A percentile compares a stretch with the other conserved stretches of the same genome.
Conservation (phyloP, 129 eudicot genomes). For the Rutidosis leptorrhynchoides region DNA sequence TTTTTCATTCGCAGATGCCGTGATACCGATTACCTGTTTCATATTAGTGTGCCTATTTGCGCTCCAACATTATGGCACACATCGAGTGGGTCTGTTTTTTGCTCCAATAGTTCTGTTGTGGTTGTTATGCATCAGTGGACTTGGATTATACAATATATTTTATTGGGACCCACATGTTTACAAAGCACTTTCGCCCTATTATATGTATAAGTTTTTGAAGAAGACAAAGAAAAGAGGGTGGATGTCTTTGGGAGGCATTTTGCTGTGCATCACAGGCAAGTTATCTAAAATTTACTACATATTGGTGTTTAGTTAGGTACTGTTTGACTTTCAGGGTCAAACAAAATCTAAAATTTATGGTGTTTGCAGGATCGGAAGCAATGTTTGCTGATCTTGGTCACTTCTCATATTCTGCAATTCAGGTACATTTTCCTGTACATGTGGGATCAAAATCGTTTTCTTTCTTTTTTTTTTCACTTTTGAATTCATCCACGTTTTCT, state of each 20-base stretch:
- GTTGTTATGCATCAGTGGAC: constrained; percentile 83
- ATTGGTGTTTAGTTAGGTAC: background rate
- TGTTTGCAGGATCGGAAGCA: constrained; percentile 83
- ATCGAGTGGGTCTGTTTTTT: constrained; percentile 76
- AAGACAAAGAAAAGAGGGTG: constrained; percentile 84
- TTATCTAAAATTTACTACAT: background rate
- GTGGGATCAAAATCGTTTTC: too few relatives aligned
- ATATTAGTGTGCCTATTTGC: constrained; percentile 90
- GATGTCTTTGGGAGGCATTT: constrained; percentile 95
- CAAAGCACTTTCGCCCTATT: constrained; percentile 88
- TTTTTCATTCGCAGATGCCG: constrained; percentile 62
- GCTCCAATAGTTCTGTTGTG: constrained; percentile 83
- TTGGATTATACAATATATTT: constrained; percentile 78
- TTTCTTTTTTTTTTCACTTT: too few relatives aligned
- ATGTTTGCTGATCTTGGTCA: constrained; percentile 99
- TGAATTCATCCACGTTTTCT: too few relatives aligned
- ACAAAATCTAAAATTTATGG: constrained; percentile 7
- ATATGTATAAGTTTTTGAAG: constrained; percentile 85
- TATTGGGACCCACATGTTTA: constrained; percentile 77
- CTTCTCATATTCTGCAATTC: constrained; percentile 90
- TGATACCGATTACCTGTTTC: constrained; percentile 87
- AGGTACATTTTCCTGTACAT: constrained; percentile 45
- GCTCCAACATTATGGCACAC: constrained; percentile 93
- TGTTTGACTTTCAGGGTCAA: constrained; percentile 15
- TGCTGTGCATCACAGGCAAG: constrained; percentile 89